These are phyloP conservation scores for Barnettozyma salicaria DNA, from an alignment of 805 yeast species.

Conservation along the genomic window DNA sequence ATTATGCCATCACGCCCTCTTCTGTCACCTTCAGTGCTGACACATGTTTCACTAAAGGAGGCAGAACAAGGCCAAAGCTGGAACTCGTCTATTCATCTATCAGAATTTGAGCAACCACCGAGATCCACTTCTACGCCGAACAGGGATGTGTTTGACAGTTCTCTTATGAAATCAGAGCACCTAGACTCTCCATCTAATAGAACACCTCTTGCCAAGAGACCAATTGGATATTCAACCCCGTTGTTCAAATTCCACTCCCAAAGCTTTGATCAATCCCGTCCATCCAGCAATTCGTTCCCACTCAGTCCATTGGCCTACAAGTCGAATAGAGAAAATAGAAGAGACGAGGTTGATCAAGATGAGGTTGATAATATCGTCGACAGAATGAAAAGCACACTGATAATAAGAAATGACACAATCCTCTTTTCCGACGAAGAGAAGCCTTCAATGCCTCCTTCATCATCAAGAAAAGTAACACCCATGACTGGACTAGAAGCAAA, in stretches of 20 bases:
- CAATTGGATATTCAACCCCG: constrained; percentile 16
- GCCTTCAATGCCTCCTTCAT: not conserved
- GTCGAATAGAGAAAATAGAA: too few relatives aligned
- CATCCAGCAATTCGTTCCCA: not conserved
- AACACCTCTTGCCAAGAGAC: constrained; percentile 10
- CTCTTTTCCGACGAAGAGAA: not conserved
- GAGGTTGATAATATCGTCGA: constrained; percentile 4
- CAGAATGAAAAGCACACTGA: constrained; percentile 11
- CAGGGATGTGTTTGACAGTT: constrained; percentile 5
- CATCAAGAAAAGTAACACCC: too few relatives aligned
- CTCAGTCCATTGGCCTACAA: constrained; percentile 12
- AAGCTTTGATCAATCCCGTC: constrained; percentile 8
- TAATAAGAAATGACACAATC: not conserved
- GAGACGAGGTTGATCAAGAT: constrained; percentile 28
- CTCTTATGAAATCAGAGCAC: constrained; percentile 2
- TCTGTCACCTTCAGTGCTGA: too few relatives aligned
- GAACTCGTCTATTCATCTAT: constrained; percentile 22
- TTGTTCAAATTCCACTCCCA: constrained; percentile 16
- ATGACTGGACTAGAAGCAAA: too few relatives aligned
- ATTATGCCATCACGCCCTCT: too few relatives aligned
- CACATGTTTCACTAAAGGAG: too few relatives aligned
- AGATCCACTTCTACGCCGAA: constrained; percentile 26
- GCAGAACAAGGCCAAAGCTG: too few relatives aligned
- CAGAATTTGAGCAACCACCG: constrained; percentile 26
- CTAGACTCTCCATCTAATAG: too few relatives aligned